Evolutionary conservation across 805 yeast genomes (phyloP), one percentile per base, ranked within the genome.

Genomic region (Myxozyma neotropica): DNA sequence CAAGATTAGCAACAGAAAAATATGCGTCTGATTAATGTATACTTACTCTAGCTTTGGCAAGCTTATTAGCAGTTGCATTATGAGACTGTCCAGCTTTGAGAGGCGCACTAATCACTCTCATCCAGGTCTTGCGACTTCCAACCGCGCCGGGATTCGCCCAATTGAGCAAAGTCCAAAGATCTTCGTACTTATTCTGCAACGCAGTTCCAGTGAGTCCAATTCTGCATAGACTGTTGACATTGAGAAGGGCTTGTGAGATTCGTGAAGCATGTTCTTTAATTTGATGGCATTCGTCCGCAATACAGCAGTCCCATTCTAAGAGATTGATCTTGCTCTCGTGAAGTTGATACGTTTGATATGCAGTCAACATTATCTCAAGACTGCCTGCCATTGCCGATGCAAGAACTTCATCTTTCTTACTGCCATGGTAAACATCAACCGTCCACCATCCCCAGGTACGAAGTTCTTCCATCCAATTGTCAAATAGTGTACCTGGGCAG

Each of bases 371-470:
- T 15, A 61, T 44, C 38, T 61, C 65, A 12, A 58, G 40, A 27
- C 56, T 31, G 4, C 63, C 65, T 1, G 45, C 31, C 12, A 8
- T 27, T n/a, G 63, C 63, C 10, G 65, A 39, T 2, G 45, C 45
- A 7, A 61, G 55, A 4, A 50, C 59, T 10, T 49, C 63, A 7
- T 48, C 59, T 33, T 59, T 54, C 12, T 40, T 19, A 17, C 39
- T 23, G 4, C 59, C 59, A 24, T 55, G 58, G 44, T 27, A 61
- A 7, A 44, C 46, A 33, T 51, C 62, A 12, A 54, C 50, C 19
- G 42, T 27, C 65, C 65, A 61, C 63, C 63, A 61, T n/a, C 65
- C 65, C 65, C 65, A 61, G 29, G 59, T 50, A 3, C 40, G 31
- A 6, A 61, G 56, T 40, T 59, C 65, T 1, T 49, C 57, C 13